Conservation (phyloP, 2,329 filamentous ascomycete species). For the Raffaelea ambrosiae region DNA sequence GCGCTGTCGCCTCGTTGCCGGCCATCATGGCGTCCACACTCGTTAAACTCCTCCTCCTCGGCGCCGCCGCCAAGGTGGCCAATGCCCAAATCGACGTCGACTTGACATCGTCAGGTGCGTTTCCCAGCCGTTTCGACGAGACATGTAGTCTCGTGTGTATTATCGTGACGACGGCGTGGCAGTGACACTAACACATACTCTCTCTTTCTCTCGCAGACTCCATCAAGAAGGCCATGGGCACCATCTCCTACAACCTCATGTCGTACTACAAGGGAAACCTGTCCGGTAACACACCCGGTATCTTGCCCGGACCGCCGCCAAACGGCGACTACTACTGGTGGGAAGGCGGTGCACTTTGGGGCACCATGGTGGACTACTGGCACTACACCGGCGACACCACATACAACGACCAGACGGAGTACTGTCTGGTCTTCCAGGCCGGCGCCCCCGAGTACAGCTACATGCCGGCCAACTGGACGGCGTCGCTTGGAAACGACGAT, state of each 20-base stretch:
- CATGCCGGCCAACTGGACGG: slow-evolving; percentile 51
- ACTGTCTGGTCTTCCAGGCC: slow-evolving; percentile 50
- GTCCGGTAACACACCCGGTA: slow-evolving; percentile 38
- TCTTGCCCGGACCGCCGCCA: slow-evolving; percentile 44
- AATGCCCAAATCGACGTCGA: slow-evolving; percentile 10
- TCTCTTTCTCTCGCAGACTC: slow-evolving; percentile 24
- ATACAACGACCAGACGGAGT: slow-evolving; percentile 51
- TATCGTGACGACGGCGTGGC: background rate
- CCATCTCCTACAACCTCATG: slow-evolving; percentile 42
- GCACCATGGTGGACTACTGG: slow-evolving; percentile 62
- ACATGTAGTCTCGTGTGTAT: background rate
- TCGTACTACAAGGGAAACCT: slow-evolving; percentile 42
- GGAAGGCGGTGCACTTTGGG: slow-evolving; percentile 63
- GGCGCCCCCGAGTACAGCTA: slow-evolving; percentile 46
- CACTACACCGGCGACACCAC: slow-evolving; percentile 55
- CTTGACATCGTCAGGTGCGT: slow-evolving; percentile 8
- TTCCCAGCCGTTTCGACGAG: too few relatives aligned
- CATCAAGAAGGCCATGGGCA: slow-evolving; percentile 35
- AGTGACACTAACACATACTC: slow-evolving; percentile 3
- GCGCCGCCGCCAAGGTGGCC: slow-evolving; percentile 6
- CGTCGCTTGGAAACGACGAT: slow-evolving; percentile 56
- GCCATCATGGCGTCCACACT: slow-evolving; percentile 4
- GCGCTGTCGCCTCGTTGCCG: background rate
- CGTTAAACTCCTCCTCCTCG: slow-evolving; percentile 6
- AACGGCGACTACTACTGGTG: slow-evolving; percentile 62